Conservation (phyloP, 108 stramenopile species). For the Epithemia pelagica region DNA sequence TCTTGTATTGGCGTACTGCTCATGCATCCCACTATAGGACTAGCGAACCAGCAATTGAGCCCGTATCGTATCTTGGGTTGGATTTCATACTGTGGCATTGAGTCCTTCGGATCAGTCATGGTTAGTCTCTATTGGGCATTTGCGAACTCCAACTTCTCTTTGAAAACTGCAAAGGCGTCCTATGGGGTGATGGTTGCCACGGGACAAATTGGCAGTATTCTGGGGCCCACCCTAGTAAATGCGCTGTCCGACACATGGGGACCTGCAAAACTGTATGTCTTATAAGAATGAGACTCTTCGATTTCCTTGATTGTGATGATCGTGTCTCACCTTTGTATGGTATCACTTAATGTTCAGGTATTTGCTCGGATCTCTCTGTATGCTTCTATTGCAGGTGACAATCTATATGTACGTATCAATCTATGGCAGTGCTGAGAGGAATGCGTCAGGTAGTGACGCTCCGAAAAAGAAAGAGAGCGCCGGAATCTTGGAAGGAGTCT, state of each 20-base stretch:
- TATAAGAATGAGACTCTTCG: no score
- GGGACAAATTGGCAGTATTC: conserved; percentile 89
- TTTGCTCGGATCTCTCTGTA: conserved; percentile 72
- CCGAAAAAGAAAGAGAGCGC: conserved; percentile 62
- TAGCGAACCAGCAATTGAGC: conserved; percentile 69
- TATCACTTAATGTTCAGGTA: conserved; percentile 45
- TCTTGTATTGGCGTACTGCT: conserved; percentile 66
- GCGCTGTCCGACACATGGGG: conserved; percentile 57
- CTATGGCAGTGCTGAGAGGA: conserved; percentile 61
- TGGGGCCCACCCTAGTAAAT: conserved; percentile 90
- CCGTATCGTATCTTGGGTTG: conserved; percentile 84
- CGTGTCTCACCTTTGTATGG: no score
- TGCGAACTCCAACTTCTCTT: conserved; percentile 85
- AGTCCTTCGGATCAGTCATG: conserved; percentile 94
- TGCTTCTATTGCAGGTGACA: conserved; percentile 84
- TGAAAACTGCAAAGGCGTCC: conserved; percentile 89
- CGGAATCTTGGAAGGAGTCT: conserved; percentile 88
- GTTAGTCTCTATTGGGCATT: conserved; percentile 94
- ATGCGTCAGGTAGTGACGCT: conserved; percentile 28
- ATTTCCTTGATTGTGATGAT: no score
- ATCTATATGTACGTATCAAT: conserved; percentile 83
- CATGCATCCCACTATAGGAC: conserved; percentile 77
- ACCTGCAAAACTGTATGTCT: conserved; percentile 53
- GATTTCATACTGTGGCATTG: conserved; percentile 93
- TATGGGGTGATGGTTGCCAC: conserved; percentile 95